Conservation (phyloP, 2,329 filamentous ascomycete species). For the Hymenoscyphus albidus region DNA sequence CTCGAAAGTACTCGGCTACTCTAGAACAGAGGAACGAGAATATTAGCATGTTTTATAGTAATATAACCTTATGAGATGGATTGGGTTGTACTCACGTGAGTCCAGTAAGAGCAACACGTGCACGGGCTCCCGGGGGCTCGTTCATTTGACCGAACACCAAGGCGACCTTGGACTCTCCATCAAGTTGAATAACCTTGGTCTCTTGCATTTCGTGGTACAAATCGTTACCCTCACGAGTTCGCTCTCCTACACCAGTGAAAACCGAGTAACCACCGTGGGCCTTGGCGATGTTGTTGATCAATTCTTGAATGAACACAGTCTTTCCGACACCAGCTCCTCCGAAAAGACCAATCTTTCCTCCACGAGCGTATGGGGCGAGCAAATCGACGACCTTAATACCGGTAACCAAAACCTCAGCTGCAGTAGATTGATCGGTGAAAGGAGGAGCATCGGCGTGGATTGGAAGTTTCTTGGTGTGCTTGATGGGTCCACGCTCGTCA, state of each 20-base stretch:
- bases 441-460: conserved; percentile 92
- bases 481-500: conserved; percentile 98
- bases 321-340: conserved; percentile 99
- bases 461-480: conserved; percentile 78
- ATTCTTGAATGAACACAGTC: conserved; percentile 99
- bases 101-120: conserved; percentile 97
- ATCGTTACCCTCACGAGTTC: conserved; percentile 99
- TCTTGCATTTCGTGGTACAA: conserved; percentile 99
- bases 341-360: conserved; percentile 99
- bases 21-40: conserved; percentile 38
- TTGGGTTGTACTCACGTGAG: neutral
- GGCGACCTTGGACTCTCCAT: conserved; percentile 98
- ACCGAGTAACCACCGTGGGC: conserved; percentile 99
- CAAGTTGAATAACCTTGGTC: conserved; percentile 98
- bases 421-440: conserved; percentile 94
- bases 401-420: conserved; percentile 93
- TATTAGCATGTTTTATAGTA: neutral
- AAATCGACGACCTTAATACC: conserved; percentile 99
- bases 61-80: neutral
- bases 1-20: conserved; percentile 78
- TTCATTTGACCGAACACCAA: conserved; percentile 99
- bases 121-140: conserved; percentile 98
- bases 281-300: conserved; percentile 99
- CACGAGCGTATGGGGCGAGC: conserved; percentile 97
- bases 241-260: conserved; percentile 99